Evolutionary conservation across 2,329 filamentous ascomycete genomes (phyloP).

Genomic region (Penicillium hordei): DNA sequence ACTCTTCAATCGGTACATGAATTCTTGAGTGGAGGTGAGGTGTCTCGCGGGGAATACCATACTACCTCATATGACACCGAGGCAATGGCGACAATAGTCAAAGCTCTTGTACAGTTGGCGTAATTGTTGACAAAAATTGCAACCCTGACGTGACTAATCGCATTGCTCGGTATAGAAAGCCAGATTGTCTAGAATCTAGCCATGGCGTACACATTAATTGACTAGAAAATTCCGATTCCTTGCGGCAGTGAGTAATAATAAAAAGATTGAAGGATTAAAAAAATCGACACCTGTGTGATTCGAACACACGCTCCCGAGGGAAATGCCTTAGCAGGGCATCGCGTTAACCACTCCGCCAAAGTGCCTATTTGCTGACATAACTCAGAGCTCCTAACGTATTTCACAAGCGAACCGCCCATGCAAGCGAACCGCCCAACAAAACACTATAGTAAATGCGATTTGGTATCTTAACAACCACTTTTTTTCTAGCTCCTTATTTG

Average conservation of each 20-base stretch:
- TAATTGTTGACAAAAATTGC: neutral
- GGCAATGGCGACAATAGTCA: neutral
- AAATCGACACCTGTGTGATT: neutral
- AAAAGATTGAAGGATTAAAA: neutral
- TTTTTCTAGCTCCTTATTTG: too few species aligned
- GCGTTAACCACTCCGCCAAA: neutral
- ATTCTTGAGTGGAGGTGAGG: neutral
- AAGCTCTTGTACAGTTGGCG: neutral
- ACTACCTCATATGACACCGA: neutral
- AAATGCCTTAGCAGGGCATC: neutral
- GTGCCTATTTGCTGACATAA: too few species aligned
- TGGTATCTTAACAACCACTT: too few species aligned
- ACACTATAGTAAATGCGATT: too few species aligned
- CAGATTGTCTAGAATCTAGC: neutral
- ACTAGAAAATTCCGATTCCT: neutral
- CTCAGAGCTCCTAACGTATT: too few species aligned
- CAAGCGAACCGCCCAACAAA: too few species aligned
- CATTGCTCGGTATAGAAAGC: neutral
- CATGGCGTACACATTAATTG: neutral
- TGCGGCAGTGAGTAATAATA: neutral
- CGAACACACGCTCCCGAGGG: neutral
- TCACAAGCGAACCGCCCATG: too few species aligned
- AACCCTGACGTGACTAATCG: neutral
- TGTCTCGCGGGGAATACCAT: neutral
- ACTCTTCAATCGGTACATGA: neutral